Evolutionary conservation across 495 filamentous ascomycete species (phyloP).

Genomic region (Xylaria scruposa): DNA sequence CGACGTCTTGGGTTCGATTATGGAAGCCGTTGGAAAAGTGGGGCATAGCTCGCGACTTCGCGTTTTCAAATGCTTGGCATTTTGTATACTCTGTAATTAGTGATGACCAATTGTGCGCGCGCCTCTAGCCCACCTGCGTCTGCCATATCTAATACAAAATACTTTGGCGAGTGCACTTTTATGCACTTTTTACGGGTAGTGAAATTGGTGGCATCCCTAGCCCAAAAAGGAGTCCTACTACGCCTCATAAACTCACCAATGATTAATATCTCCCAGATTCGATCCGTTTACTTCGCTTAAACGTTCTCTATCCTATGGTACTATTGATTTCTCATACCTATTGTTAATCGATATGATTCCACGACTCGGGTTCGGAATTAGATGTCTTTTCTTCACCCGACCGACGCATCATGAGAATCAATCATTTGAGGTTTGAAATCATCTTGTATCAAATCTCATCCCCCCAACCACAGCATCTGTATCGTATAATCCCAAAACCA

Average conservation of each 20-base stretch:
- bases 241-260: neutral
- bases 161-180: too few relatives aligned
- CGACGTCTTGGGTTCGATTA: neutral
- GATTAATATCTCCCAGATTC: neutral
- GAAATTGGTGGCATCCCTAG: too few relatives aligned
- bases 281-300: neutral
- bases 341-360: neutral
- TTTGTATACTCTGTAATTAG: neutral
- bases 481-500: neutral
- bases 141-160: too few relatives aligned
- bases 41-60: constrained; percentile 6
- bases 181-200: too few relatives aligned
- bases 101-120: constrained; percentile 13
- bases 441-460: neutral
- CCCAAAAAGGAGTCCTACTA: neutral
- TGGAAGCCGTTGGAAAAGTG: constrained; percentile 3
- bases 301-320: neutral
- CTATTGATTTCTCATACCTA: neutral
- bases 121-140: neutral
- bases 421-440: neutral
- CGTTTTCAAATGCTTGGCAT: constrained; percentile 11
- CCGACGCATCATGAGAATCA: neutral
- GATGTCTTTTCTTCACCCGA: neutral
- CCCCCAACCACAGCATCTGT: neutral
- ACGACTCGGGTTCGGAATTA: neutral